phyloP scores from a whole-genome alignment of 73 alveolate species.

The Stentor roeselii region DNA sequence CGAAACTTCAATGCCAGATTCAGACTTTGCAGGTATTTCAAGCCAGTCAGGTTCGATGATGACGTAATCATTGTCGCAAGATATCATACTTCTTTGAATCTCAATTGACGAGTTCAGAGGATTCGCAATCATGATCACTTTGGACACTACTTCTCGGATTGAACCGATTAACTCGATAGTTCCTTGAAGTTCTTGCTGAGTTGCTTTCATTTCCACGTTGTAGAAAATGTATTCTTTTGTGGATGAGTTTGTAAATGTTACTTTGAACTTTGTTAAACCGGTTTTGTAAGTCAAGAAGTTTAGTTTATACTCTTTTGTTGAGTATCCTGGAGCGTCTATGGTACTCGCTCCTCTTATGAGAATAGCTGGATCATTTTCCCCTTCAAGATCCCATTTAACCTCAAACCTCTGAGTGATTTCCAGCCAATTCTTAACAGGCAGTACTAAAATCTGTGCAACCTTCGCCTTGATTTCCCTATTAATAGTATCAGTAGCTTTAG shows the following conservation, averaged over 20 bases:
- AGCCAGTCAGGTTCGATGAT: slow-evolving; percentile 85
- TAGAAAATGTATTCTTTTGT: slow-evolving; percentile 87
- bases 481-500: slow-evolving; percentile 76
- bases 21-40: slow-evolving; percentile 93
- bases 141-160: slow-evolving; percentile 90
- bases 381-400: slow-evolving; percentile 93
- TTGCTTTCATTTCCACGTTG: slow-evolving; percentile 69
- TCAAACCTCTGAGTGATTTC: slow-evolving; percentile 92
- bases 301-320: slow-evolving; percentile 91
- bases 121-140: slow-evolving; percentile 89
- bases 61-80: slow-evolving; percentile 80
- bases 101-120: slow-evolving; percentile 86
- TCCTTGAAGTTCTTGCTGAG: slow-evolving; percentile 77
- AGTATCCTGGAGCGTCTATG: slow-evolving; percentile 92
- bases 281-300: slow-evolving; percentile 85
- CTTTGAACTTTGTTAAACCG: slow-evolving; percentile 82
- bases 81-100: slow-evolving; percentile 72
- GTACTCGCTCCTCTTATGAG: slow-evolving; percentile 97
- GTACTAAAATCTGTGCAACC: slow-evolving; percentile 77
- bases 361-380: slow-evolving; percentile 71
- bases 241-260: slow-evolving; percentile 89
- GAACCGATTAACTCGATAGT: slow-evolving; percentile 85
- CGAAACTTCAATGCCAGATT: slow-evolving; percentile 90
- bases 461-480: slow-evolving; percentile 84
- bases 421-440: slow-evolving; percentile 96